These are phyloP conservation scores for Apiospora arundinis DNA, from an alignment of 2,329 filamentous ascomycete genomes.

Conservation along the genomic window DNA sequence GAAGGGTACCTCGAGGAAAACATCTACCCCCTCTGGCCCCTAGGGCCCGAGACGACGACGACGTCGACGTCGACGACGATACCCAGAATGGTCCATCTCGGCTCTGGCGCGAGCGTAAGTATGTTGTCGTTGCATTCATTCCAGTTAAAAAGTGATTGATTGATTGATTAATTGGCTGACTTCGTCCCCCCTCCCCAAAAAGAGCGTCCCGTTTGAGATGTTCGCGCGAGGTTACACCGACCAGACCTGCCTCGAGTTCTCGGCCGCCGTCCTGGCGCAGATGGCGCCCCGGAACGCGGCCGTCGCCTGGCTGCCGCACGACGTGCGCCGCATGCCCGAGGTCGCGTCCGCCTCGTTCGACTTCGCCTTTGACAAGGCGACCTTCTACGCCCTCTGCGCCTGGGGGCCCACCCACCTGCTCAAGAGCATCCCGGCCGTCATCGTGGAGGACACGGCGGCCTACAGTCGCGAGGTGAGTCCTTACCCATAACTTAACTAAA, in stretches of 20 bases:
- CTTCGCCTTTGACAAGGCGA: conserved; percentile 16
- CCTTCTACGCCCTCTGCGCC: conserved; percentile 18
- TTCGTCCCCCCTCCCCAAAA: too few species aligned
- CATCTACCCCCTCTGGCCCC: conserved; percentile 16
- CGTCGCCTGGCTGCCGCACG: conserved; percentile 9
- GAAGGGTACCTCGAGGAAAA: conserved; percentile 19
- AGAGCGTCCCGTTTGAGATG: conserved; percentile 20
- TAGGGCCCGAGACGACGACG: background rate
- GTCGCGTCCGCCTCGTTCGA: conserved; percentile 16
- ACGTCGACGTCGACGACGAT: too few species aligned
- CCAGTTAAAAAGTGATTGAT: too few species aligned
- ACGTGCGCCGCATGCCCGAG: conserved; percentile 13
- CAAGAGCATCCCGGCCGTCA: conserved; percentile 10
- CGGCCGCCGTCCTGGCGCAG: conserved; percentile 1
- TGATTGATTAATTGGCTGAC: too few species aligned
- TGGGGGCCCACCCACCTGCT: conserved; percentile 11
- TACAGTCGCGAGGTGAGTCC: conserved; percentile 20
- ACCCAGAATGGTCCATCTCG: conserved; percentile 5
- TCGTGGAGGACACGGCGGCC: conserved; percentile 16
- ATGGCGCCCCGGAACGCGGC: conserved; percentile 16
- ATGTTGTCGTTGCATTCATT: background rate
- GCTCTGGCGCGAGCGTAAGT: conserved; percentile 16
- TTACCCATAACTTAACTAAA: too few species aligned
- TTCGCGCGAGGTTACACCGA: conserved; percentile 17
- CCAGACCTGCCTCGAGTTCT: conserved; percentile 22